These are phyloP conservation scores for Entomortierella parvispora DNA, from an alignment of 192 early-diverging fungal species.

Conservation along the genomic window DNA sequence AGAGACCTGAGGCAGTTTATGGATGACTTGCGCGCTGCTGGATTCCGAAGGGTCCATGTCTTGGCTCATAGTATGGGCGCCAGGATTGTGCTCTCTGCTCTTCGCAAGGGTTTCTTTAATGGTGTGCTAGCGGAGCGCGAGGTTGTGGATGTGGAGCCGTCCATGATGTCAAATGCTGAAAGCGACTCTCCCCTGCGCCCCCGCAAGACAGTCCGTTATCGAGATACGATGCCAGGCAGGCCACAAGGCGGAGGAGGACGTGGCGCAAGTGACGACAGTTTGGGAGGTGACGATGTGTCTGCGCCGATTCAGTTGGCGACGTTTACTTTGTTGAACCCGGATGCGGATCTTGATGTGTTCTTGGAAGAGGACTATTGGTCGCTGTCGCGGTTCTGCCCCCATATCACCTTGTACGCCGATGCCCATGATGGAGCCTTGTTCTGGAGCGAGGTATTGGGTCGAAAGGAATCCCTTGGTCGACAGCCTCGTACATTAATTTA, in stretches of 20 bases:
- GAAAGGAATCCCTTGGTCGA: conserved; percentile 30
- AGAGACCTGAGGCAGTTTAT: conserved; percentile 51
- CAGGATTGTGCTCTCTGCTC: conserved; percentile 32
- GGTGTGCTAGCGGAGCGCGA: conserved; percentile 31
- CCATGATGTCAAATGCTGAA: neutral
- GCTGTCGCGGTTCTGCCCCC: conserved; percentile 45
- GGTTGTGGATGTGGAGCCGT: conserved; percentile 8
- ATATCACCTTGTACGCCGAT: conserved; percentile 52
- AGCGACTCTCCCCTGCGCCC: conserved; percentile 7
- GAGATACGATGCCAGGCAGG: conserved; percentile 7
- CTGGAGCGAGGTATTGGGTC: conserved; percentile 31
- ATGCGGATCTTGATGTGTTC: conserved; percentile 38
- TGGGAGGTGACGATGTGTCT: neutral
- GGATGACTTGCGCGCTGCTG: conserved; percentile 38
- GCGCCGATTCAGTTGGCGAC: conserved; percentile 36
- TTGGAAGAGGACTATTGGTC: conserved; percentile 45
- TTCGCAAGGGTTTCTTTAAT: conserved; percentile 41
- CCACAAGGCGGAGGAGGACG: neutral
- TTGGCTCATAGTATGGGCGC: conserved; percentile 56
- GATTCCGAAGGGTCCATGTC: conserved; percentile 48
- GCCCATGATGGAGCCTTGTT: conserved; percentile 49
- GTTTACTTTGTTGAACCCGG: conserved; percentile 52
- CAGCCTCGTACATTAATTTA: conserved; percentile 34
- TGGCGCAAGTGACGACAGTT: conserved; percentile 4
- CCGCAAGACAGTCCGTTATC: conserved; percentile 13